phyloP scores from a whole-genome alignment of 441 rosid genomes.

The Erodium texanum region DNA sequence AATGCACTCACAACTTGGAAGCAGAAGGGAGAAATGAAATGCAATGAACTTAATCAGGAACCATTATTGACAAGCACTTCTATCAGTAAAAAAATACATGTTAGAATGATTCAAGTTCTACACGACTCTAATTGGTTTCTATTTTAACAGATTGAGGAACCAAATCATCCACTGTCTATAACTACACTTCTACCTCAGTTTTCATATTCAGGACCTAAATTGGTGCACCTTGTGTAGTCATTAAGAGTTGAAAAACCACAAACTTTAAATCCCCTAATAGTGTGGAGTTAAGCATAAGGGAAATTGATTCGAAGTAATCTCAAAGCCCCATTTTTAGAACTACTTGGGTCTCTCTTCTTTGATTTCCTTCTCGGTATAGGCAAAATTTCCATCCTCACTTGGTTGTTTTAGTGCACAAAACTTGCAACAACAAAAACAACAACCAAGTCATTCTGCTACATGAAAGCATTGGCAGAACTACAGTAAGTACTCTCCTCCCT shows the following conservation, averaged over 20 bases:
- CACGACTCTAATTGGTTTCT: background rate
- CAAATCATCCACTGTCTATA: background rate
- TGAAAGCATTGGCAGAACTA: no score
- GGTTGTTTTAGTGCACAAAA: background rate
- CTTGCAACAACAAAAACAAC: background rate
- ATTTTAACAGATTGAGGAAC: background rate
- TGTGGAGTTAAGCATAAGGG: background rate
- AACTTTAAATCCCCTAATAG: background rate
- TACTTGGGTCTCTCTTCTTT: no score
- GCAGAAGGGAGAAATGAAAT: background rate
- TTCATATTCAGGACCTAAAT: no score
- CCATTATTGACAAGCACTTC: background rate
- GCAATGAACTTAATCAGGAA: background rate
- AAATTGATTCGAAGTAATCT: background rate
- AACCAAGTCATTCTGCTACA: no score
- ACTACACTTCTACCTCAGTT: background rate
- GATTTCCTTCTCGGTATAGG: background rate
- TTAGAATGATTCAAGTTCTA: background rate
- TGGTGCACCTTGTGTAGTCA: no score
- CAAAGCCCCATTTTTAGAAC: background rate
- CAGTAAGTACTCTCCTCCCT: no score
- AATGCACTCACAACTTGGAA: no score
- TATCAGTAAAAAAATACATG: background rate
- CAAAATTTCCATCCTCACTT: background rate
- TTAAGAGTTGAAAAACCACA: background rate